phyloP scores from a whole-genome alignment of 202 grass and related monocot genomes.

The Panicum hallii region DNA sequence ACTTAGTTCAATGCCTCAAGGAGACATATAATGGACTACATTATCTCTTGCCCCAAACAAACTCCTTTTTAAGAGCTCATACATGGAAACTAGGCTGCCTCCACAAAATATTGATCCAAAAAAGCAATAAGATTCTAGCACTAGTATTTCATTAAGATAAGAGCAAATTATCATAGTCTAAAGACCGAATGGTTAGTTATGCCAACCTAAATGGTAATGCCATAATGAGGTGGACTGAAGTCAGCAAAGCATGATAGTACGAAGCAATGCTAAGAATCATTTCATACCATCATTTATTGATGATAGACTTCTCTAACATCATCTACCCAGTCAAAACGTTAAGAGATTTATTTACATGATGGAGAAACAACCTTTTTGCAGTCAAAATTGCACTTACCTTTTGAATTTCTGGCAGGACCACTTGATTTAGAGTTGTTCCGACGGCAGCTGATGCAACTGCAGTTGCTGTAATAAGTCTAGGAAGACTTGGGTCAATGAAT shows the following conservation, averaged over 20 bases:
- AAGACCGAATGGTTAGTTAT: slow-evolving; percentile 23
- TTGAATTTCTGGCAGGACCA: slow-evolving; percentile 73
- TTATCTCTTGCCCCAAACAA: background rate
- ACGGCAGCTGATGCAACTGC: slow-evolving; percentile 68
- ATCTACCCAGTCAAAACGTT: background rate
- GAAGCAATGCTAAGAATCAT: slow-evolving; percentile 16
- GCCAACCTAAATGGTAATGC: background rate
- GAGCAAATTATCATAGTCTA: background rate
- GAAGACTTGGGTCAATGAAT: slow-evolving; percentile 81
- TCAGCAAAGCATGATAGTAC: slow-evolving; percentile 17
- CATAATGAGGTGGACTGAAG: background rate
- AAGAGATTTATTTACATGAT: slow-evolving; percentile 14
- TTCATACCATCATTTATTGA: slow-evolving; percentile 5
- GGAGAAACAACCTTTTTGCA: background rate
- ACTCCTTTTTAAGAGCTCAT: background rate
- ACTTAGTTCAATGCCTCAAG: slow-evolving; percentile 19
- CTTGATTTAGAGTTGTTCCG: slow-evolving; percentile 68
- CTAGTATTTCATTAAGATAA: slow-evolving; percentile 2
- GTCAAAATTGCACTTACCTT: slow-evolving; percentile 59
- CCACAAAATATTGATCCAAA: background rate
- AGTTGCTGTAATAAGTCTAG: slow-evolving; percentile 82
- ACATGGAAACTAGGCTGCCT: background rate
- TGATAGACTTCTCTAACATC: background rate
- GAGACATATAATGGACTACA: slow-evolving; percentile 25
- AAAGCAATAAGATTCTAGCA: background rate